phyloP scores from a whole-genome alignment of 1,284 basidiomycete genomes.

The Cystobasidiaceae sp. region DNA sequence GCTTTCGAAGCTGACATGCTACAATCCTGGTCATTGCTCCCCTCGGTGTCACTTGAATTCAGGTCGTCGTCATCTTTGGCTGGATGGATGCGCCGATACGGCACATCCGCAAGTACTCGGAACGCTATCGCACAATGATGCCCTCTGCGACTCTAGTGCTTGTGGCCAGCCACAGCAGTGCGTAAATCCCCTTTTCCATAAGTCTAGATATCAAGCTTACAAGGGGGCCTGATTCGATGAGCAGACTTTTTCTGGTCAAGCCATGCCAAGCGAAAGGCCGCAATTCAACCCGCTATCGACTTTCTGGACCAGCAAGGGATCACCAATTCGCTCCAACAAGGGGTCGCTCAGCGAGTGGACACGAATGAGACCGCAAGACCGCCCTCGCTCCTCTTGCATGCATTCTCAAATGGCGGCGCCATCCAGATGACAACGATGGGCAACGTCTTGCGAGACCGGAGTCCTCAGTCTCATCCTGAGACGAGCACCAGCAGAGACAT shows the following conservation, averaged over 20 bases:
- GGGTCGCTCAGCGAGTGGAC: too few relatives aligned
- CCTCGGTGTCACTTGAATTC: too few relatives aligned
- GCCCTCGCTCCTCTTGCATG: conserved; percentile 2
- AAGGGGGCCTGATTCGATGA: background rate
- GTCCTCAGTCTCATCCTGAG: too few relatives aligned
- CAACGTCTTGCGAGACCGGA: background rate
- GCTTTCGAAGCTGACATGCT: too few relatives aligned
- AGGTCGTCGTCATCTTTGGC: conserved; percentile 27
- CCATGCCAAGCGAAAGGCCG: background rate
- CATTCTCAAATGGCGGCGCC: conserved; percentile 27
- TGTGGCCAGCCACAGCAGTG: conserved; percentile 19
- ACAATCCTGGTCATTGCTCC: too few relatives aligned
- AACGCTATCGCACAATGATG: conserved; percentile 7
- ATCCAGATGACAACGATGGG: conserved; percentile 5
- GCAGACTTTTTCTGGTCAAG: conserved; percentile 27
- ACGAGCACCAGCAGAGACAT: too few relatives aligned
- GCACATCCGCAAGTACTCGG: conserved; percentile 28
- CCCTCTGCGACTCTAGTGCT: conserved; percentile 9
- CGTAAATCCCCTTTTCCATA: background rate
- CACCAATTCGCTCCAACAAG: too few relatives aligned
- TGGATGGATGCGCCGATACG: conserved; percentile 29
- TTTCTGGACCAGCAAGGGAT: background rate
- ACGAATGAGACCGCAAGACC: too few relatives aligned
- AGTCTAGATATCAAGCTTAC: too few relatives aligned
- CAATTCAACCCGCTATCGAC: background rate